Percentiles rank a stretch among this genome's conserved stretches.
Evolutionary conservation across 129 eudicot species (phyloP).

Genomic region (Centrapalus pauciflorus): DNA sequence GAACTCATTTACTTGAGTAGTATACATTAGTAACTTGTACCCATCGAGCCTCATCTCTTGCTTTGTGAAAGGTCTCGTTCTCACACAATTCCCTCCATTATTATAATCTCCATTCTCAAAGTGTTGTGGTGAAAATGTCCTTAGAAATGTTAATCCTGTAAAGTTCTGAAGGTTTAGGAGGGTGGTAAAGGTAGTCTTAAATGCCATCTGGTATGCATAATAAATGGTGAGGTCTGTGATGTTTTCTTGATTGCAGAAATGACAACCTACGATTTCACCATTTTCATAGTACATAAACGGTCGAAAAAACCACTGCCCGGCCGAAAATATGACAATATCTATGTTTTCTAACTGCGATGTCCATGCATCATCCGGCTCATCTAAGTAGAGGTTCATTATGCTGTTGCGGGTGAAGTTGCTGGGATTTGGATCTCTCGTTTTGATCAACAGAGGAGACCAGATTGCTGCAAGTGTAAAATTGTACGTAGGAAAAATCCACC

Average conservation of each 20-base stretch:
- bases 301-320: slow-evolving; percentile 62
- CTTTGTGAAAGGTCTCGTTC: slow-evolving; percentile 41
- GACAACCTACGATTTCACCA: slow-evolving; percentile 39
- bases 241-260: slow-evolving; percentile 37
- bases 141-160: slow-evolving; percentile 40
- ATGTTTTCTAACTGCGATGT: slow-evolving; percentile 29
- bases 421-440: slow-evolving; percentile 26
- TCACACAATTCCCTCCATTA: slow-evolving; percentile 47
- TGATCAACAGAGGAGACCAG: slow-evolving; percentile 56
- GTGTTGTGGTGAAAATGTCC: slow-evolving; percentile 57
- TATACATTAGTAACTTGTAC: slow-evolving; percentile 34
- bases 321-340: slow-evolving; percentile 42
- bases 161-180: slow-evolving; percentile 35
- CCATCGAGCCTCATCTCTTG: slow-evolving; percentile 44
- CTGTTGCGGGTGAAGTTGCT: slow-evolving; percentile 24
- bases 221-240: slow-evolving; percentile 31
- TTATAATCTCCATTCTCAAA: slow-evolving; percentile 58
- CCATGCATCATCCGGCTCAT: slow-evolving; percentile 52
- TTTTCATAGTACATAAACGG: slow-evolving; percentile 51
- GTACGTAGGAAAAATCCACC: slow-evolving; percentile 42
- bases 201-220: slow-evolving; percentile 50
- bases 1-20: slow-evolving; percentile 49
- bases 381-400: slow-evolving; percentile 43
- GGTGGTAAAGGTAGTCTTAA: slow-evolving; percentile 35
- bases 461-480: slow-evolving; percentile 45